A percentile compares a stretch with the other conserved stretches of the same genome.
These are phyloP conservation scores for Mentha longifolia DNA, from an alignment of 257 asterid genomes.

Conservation along the genomic window DNA sequence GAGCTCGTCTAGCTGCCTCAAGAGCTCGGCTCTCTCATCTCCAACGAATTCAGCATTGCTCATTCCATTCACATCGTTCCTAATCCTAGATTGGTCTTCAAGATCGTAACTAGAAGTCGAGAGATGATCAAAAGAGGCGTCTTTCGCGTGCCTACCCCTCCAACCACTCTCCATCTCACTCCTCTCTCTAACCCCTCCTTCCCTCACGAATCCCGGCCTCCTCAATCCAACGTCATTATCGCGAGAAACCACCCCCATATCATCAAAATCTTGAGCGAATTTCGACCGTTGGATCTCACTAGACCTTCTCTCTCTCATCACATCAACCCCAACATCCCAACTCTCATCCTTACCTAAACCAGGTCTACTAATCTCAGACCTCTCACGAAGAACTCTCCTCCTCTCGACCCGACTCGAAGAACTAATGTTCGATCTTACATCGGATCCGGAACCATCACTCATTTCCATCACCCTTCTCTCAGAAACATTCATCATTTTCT, in stretches of 20 bases:
- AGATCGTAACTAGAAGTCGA: slow-evolving; percentile 40
- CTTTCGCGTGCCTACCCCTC: slow-evolving; percentile 41
- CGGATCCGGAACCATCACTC: slow-evolving; percentile 60
- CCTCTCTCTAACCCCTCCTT: slow-evolving; percentile 35
- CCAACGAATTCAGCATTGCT: slow-evolving; percentile 42
- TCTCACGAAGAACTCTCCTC: slow-evolving; percentile 43
- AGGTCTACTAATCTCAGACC: slow-evolving; percentile 42
- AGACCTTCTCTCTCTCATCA: slow-evolving; percentile 29
- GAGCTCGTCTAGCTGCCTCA: slow-evolving; percentile 73
- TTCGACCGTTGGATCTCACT: slow-evolving; percentile 35
- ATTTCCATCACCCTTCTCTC: slow-evolving; percentile 46
- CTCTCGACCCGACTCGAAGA: slow-evolving; percentile 59
- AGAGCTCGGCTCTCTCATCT: slow-evolving; percentile 64
- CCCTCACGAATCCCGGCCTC: slow-evolving; percentile 28
- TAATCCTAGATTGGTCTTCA: slow-evolving; percentile 39
- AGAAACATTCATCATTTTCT: slow-evolving; percentile 40
- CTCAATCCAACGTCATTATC: slow-evolving; percentile 33
- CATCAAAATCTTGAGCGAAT: slow-evolving; percentile 39
- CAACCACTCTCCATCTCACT: slow-evolving; percentile 28
- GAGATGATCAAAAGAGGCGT: slow-evolving; percentile 43
- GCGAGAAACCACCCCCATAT: slow-evolving; percentile 15
- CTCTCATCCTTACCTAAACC: slow-evolving; percentile 33
- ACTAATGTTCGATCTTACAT: slow-evolving; percentile 55
- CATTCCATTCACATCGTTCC: slow-evolving; percentile 39
- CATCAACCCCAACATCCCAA: slow-evolving; percentile 39